Evolutionary conservation across 306 rosid species (phyloP).

Genomic region (Lotus japonicus): DNA sequence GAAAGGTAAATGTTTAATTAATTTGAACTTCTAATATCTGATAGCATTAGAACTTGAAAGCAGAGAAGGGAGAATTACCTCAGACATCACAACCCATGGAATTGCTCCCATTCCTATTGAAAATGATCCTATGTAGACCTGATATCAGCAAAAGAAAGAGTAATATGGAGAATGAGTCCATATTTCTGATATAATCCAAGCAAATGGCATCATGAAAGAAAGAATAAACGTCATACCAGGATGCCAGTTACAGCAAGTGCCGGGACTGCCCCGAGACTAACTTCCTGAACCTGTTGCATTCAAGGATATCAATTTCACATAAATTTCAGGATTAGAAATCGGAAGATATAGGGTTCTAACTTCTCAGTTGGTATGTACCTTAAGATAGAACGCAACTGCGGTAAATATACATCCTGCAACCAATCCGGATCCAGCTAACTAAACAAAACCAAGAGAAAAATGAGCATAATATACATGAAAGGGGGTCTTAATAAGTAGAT

Average conservation of each 20-base stretch:
- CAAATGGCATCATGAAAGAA: neutral
- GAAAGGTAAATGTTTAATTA: neutral
- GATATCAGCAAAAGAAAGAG: conserved; percentile 13
- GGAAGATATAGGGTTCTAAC: too few relatives aligned
- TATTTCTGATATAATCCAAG: neutral
- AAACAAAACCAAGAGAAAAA: too few relatives aligned
- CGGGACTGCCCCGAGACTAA: conserved; percentile 43
- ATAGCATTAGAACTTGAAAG: neutral
- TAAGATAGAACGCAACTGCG: too few relatives aligned
- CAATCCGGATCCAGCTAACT: too few relatives aligned
- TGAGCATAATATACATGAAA: conserved; percentile 6
- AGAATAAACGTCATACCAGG: conserved; percentile 39
- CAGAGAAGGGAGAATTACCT: conserved; percentile 37
- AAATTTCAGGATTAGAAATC: too few relatives aligned
- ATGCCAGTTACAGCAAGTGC: conserved; percentile 63
- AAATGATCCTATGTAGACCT: conserved; percentile 73
- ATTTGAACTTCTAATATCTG: neutral
- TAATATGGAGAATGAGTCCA: neutral
- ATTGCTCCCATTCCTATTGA: conserved; percentile 91
- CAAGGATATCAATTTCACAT: too few relatives aligned
- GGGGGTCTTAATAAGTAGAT: neutral
- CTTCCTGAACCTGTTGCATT: conserved; percentile 49
- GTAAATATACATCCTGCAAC: too few relatives aligned
- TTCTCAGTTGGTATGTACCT: too few relatives aligned
- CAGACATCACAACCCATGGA: conserved; percentile 98